phyloP scores from a whole-genome alignment of 495 filamentous ascomycete species.

The Tuber microsphaerosporum region DNA sequence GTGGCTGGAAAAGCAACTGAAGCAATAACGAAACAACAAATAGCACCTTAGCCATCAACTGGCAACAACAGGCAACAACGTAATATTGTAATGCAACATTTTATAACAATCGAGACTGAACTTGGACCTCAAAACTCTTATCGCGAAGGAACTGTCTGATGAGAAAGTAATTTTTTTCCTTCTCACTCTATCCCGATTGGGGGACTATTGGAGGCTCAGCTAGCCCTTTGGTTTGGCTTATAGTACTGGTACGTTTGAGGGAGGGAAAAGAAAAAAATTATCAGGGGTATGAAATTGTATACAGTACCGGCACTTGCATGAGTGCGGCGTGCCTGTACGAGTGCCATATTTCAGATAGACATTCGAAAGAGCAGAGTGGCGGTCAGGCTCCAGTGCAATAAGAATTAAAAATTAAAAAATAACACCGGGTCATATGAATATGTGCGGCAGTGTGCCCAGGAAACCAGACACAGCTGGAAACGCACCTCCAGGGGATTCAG shows the following conservation, averaged over 20 bases:
- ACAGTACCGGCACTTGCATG: too few species aligned
- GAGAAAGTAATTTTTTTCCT: conserved; percentile 6
- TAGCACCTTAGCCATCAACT: background rate
- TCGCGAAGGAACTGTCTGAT: conserved; percentile 25
- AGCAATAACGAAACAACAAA: background rate
- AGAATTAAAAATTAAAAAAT: background rate
- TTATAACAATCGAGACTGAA: conserved; percentile 8
- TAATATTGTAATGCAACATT: background rate
- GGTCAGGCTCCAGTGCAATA: background rate
- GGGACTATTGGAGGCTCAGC: background rate
- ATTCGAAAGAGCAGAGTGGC: background rate
- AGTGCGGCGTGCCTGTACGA: too few species aligned
- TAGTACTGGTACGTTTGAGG: too few species aligned
- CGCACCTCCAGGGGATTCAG: background rate
- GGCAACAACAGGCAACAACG: background rate
- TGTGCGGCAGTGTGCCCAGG: background rate
- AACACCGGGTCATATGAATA: background rate
- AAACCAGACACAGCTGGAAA: background rate
- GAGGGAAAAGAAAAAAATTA: too few species aligned
- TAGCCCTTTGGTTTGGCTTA: background rate
- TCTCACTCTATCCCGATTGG: conserved; percentile 19
- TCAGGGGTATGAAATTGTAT: too few species aligned
- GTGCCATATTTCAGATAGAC: too few species aligned
- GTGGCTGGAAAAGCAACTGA: background rate
- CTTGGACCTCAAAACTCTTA: conserved; percentile 21